These are phyloP conservation scores for Agaricus sinodeliciosus DNA, from an alignment of 768 basidiomycete species.

Conservation along the genomic window DNA sequence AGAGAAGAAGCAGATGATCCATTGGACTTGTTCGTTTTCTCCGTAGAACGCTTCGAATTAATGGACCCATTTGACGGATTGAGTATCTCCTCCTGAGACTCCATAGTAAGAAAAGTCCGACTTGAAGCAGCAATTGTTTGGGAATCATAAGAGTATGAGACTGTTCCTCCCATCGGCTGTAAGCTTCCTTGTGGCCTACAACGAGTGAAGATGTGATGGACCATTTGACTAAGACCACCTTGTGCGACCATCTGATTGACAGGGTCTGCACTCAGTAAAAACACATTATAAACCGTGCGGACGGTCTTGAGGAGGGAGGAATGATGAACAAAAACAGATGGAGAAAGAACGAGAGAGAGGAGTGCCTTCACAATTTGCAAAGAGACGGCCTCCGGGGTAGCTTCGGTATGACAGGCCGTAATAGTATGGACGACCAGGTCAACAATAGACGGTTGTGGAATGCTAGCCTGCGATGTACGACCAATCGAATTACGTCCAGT, in stretches of 20 bases:
- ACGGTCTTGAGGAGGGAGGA: conserved; percentile 94
- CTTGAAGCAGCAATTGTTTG: conserved; percentile 3
- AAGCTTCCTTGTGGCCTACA: conserved; percentile 39
- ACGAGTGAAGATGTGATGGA: conserved; percentile 90
- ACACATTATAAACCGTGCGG: conserved; percentile 97
- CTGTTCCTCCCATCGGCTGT: neutral
- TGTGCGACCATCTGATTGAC: conserved; percentile 98
- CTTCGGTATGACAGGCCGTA: conserved; percentile 84
- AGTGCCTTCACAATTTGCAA: conserved; percentile 96
- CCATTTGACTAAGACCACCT: conserved; percentile 96
- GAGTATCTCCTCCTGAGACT: neutral
- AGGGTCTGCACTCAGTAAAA: conserved; percentile 81
- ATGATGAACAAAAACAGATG: conserved; percentile 87
- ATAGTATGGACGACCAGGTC: conserved; percentile 95
- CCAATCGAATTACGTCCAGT: conserved; percentile 32
- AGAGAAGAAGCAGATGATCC: conserved; percentile 8
- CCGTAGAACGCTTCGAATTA: neutral
- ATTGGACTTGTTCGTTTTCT: neutral
- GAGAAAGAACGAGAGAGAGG: conserved; percentile 81
- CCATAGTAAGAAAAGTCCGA: neutral
- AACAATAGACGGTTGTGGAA: conserved; percentile 70
- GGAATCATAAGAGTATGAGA: neutral
- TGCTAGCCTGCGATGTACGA: conserved; percentile 37
- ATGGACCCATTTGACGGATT: neutral
- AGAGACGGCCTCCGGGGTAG: conserved; percentile 84